phyloP scores from a whole-genome alignment of 805 yeast genomes.

The Wickerhamomyces pijperi region DNA sequence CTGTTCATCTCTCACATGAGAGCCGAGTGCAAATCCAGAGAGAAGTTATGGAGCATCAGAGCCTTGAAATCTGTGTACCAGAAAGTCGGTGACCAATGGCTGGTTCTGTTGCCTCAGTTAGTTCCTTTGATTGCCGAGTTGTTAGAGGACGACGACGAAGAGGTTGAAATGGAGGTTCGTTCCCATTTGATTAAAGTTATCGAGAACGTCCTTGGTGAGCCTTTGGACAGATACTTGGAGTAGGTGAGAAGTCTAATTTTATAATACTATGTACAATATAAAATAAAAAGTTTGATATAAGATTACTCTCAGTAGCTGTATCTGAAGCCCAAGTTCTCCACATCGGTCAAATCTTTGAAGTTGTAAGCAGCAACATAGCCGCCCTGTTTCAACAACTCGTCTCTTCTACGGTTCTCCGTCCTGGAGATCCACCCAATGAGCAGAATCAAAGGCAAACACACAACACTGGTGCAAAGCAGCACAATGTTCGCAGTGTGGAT shows the following conservation, averaged over 20 bases:
- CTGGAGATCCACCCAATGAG: constrained; percentile 31
- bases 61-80: constrained; percentile 74
- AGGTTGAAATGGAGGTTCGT: constrained; percentile 84
- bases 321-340: constrained; percentile 45
- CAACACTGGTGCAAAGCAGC: constrained; percentile 37
- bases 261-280: too few relatives aligned
- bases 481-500: constrained; percentile 48
- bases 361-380: constrained; percentile 27
- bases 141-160: constrained; percentile 91
- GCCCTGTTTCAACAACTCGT: constrained; percentile 14
- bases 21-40: constrained; percentile 42
- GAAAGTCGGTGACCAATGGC: constrained; percentile 92
- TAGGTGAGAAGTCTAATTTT: too few relatives aligned
- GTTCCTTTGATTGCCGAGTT: constrained; percentile 94
- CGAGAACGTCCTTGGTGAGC: constrained; percentile 90
- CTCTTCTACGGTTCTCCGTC: constrained; percentile 42
- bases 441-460: constrained; percentile 31
- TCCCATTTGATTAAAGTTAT: constrained; percentile 82
- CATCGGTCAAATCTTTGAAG: constrained; percentile 49
- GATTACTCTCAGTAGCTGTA: constrained; percentile 23
- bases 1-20: constrained; percentile 56
- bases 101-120: constrained; percentile 79
- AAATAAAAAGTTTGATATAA: too few relatives aligned
- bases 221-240: constrained; percentile 71
- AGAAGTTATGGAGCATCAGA: constrained; percentile 72